Percentiles rank a stretch among this genome's conserved stretches.
Evolutionary conservation across 345 rosid genomes (phyloP).

Genomic region (Eucalyptus cladocalyx): DNA sequence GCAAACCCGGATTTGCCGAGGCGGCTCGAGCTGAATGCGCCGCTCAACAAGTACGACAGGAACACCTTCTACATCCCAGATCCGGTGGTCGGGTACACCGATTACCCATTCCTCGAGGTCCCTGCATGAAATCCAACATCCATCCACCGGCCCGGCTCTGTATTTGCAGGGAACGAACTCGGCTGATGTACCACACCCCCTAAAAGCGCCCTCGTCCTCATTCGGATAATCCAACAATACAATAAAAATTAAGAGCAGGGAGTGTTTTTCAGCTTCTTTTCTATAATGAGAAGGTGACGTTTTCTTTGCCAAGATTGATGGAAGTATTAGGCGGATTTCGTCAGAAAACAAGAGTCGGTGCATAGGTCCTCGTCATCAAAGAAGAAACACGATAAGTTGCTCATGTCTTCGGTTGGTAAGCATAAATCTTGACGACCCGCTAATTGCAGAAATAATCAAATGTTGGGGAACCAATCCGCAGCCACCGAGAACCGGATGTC

Average conservation of each 20-base stretch:
- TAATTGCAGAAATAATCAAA: not conserved
- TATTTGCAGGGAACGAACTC: not conserved
- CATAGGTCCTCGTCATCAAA: not conserved
- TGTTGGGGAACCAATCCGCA: not conserved
- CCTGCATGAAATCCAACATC: not conserved
- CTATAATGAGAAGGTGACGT: not conserved
- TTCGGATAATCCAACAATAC: not conserved
- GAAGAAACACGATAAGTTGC: not conserved
- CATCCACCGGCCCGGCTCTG: not conserved
- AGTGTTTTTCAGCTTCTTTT: not conserved
- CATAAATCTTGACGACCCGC: not conserved
- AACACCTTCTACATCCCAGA: not conserved
- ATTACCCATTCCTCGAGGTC: conserved; percentile 2
- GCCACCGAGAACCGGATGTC: not conserved
- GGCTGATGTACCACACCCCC: not conserved
- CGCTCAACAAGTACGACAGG: not conserved
- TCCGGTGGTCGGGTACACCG: conserved; percentile 4
- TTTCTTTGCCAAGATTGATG: not conserved
- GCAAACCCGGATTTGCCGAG: conserved; percentile 8
- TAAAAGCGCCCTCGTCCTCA: not conserved
- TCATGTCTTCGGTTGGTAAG: not conserved
- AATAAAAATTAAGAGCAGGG: not conserved
- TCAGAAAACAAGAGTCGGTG: not conserved
- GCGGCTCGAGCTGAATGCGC: conserved; percentile 1
- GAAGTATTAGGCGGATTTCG: not conserved